Evolutionary conservation across 2,329 filamentous ascomycete species (phyloP).

Genomic region (Cercospora sp.): DNA sequence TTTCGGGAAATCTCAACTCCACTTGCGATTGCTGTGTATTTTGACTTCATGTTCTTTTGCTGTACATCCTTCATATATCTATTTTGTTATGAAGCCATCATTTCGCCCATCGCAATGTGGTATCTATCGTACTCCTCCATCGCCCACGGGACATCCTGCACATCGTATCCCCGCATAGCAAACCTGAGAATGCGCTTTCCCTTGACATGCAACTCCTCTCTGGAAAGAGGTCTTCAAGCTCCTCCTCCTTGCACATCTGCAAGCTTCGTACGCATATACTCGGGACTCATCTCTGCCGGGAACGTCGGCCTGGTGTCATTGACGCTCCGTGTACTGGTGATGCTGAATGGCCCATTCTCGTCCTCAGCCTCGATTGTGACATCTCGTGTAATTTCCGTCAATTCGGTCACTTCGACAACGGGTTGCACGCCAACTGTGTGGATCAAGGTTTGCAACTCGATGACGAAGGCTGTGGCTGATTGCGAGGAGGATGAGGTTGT

Average conservation of each 20-base stretch:
- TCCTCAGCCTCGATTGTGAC: background rate
- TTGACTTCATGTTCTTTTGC: background rate
- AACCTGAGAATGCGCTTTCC: no score
- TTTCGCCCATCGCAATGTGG: background rate
- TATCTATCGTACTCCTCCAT: no score
- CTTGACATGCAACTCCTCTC: no score
- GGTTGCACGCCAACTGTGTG: slow-evolving; percentile 6
- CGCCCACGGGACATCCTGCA: no score
- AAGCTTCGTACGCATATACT: background rate
- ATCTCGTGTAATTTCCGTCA: slow-evolving; percentile 6
- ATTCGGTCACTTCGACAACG: slow-evolving; percentile 4
- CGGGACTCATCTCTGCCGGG: background rate
- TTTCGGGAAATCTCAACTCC: background rate
- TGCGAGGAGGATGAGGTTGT: background rate
- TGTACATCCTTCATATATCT: background rate
- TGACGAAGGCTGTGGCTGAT: slow-evolving; percentile 1
- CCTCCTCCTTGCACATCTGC: background rate
- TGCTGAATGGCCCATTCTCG: background rate
- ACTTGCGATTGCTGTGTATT: background rate
- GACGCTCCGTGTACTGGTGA: background rate
- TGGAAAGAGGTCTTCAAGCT: no score
- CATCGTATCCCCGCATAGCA: no score
- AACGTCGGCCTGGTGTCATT: background rate
- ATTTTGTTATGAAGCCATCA: background rate
- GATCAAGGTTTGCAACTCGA: slow-evolving; percentile 8